A percentile compares a stretch with the other conserved stretches of the same genome.
These are phyloP conservation scores for Penicillium aurantiogriseum DNA, from an alignment of 2,329 filamentous ascomycete genomes.

Conservation along the genomic window DNA sequence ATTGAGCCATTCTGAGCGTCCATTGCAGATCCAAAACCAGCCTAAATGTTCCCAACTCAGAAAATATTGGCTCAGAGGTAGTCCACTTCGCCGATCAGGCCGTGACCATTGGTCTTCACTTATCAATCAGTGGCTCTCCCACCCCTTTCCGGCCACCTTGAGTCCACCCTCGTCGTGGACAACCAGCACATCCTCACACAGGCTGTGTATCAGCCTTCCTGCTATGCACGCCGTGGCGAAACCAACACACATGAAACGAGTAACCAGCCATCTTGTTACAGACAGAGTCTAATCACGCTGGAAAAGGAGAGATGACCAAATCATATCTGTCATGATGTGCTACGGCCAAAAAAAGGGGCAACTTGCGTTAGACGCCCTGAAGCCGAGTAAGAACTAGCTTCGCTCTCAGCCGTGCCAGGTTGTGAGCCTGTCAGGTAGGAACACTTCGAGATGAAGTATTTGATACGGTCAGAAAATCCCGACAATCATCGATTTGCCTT, in stretches of 20 bases:
- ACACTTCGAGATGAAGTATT: background rate
- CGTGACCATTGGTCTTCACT: background rate
- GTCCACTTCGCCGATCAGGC: slow-evolving; percentile 5
- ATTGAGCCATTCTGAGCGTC: background rate
- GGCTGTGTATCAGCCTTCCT: slow-evolving; percentile 11
- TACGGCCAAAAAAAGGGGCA: background rate
- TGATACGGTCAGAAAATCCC: slow-evolving; percentile 17
- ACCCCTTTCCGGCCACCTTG: slow-evolving; percentile 1
- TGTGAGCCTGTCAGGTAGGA: background rate
- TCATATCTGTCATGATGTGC: background rate
- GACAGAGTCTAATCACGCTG: background rate
- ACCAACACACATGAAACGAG: background rate
- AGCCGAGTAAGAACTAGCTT: background rate
- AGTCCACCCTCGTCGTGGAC: slow-evolving; percentile 1
- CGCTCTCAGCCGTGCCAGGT: background rate
- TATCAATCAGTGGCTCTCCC: slow-evolving; percentile 4
- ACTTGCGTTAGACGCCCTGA: background rate
- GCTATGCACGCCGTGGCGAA: slow-evolving; percentile 6
- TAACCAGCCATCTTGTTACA: background rate
- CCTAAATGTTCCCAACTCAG: background rate
- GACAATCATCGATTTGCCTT: slow-evolving; percentile 2
- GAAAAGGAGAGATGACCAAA: background rate
- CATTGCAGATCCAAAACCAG: background rate
- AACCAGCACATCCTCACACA: slow-evolving; percentile 9
- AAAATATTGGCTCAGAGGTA: background rate